These are phyloP conservation scores for Colletotrichum euphorbiae DNA, from an alignment of 2,329 filamentous ascomycete species.

Conservation along the genomic window DNA sequence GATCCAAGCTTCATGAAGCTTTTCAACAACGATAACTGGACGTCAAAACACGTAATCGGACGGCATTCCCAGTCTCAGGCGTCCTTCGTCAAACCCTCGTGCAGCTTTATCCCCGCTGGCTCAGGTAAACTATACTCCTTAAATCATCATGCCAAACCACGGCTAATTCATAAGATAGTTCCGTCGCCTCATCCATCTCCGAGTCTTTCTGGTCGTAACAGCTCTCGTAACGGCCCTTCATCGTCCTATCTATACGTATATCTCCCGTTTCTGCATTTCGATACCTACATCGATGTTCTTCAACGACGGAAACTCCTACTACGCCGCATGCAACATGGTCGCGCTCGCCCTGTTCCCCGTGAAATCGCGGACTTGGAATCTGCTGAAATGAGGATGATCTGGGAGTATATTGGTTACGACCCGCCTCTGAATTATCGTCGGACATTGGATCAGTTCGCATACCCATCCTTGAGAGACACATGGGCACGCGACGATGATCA, in stretches of 20 bases:
- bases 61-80: slow-evolving; percentile 62
- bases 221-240: slow-evolving; percentile 35
- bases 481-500: slow-evolving; percentile 72
- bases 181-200: slow-evolving; percentile 50
- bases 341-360: slow-evolving; percentile 66
- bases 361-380: slow-evolving; percentile 66
- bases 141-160: rapidly evolving
- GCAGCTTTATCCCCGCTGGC: slow-evolving; percentile 56
- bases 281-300: slow-evolving; percentile 70
- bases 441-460: slow-evolving; percentile 73
- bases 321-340: slow-evolving; percentile 63
- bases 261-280: slow-evolving; percentile 72
- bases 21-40: slow-evolving; percentile 62
- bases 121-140: not conserved
- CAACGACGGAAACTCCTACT: slow-evolving; percentile 66
- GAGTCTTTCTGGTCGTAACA: slow-evolving; percentile 22
- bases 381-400: slow-evolving; percentile 69
- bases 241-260: slow-evolving; percentile 60
- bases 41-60: slow-evolving; percentile 59
- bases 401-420: slow-evolving; percentile 71
- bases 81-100: slow-evolving; percentile 61
- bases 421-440: slow-evolving; percentile 71
- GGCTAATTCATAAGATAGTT: slow-evolving; percentile 44
- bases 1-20: slow-evolving; percentile 48
- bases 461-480: slow-evolving; percentile 71